phyloP scores from a whole-genome alignment of 2,329 filamentous ascomycete genomes.

The Colletotrichum truncatum region DNA sequence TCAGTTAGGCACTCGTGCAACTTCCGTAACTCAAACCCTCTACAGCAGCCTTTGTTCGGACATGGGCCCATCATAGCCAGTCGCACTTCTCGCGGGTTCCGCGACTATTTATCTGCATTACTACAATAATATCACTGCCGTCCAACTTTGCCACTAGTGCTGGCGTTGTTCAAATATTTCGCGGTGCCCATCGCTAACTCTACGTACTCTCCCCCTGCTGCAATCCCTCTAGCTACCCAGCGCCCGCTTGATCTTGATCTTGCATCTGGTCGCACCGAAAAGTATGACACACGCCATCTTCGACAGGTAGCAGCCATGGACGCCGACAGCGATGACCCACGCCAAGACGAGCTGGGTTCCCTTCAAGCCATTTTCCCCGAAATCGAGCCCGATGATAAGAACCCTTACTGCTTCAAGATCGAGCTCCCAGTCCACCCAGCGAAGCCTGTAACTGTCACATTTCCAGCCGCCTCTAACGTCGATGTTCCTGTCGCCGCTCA shows the following conservation, averaged over 20 bases:
- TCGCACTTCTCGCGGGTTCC: constrained; percentile 28
- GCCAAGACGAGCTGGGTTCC: constrained; percentile 67
- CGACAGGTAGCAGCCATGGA: constrained; percentile 44
- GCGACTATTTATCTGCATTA: constrained; percentile 15
- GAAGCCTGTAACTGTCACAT: constrained; percentile 64
- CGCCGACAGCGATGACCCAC: constrained; percentile 56
- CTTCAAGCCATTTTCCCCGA: constrained; percentile 75
- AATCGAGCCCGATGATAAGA: constrained; percentile 55
- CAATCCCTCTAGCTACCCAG: neutral
- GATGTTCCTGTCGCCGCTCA: constrained; percentile 26
- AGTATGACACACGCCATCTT: constrained; percentile 17
- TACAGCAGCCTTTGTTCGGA: constrained; percentile 15
- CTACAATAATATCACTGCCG: constrained; percentile 3
- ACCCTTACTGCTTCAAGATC: constrained; percentile 61
- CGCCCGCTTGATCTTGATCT: neutral
- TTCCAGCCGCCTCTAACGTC: constrained; percentile 54
- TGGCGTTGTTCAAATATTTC: constrained; percentile 2
- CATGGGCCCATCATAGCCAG: constrained; percentile 18
- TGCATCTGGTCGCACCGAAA: neutral
- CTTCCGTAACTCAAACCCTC: neutral
- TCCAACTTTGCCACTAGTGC: constrained; percentile 16
- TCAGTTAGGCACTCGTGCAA: neutral
- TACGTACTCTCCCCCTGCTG: neutral
- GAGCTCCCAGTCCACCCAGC: constrained; percentile 66
- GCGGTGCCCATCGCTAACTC: constrained; percentile 7